Base-by-base conservation (phyloP, 805 yeast species). In the Ogataea glucozyma region DNA sequence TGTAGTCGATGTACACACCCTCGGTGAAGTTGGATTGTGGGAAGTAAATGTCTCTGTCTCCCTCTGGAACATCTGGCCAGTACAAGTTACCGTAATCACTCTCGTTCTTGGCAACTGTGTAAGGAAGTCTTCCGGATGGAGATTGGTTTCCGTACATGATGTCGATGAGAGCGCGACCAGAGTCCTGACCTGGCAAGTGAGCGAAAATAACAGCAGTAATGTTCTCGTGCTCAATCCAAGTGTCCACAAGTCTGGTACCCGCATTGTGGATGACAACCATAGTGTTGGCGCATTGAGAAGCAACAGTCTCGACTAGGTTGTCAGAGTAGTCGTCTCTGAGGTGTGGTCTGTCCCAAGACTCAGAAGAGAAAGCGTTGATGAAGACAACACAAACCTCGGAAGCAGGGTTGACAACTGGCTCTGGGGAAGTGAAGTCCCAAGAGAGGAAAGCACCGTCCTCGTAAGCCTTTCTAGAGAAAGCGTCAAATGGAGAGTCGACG, bases 111-210 rank as follows among this genome's bases (percentile, higher is more conserved):
- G 86, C 83, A 48, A 81, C 71, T 4, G 86, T 78, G 54, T 80
- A 79, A 1, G 87, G 85, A 26, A 81, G 65, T 46, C 74, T 70
- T 4, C 86, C 87, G 26, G 83, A 76, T 7, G 86, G 85, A 47
- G 74, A 75, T n/a, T 65, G 68, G 26, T 76, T 81, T 1, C 87
- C 86, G 59, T 76, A 81, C 14, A 81, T 54, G 0, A 79, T 71
- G 30, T 78, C 81, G 2, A 82, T 77, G 19, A 80, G 59, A 1
- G 84, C 83, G 38, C 70, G 66, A 1, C 85, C 87, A 30, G 71
- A 69, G 54, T 65, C 71, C 49, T 71, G 75, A 12, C 57, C 57
- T 14, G 52, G 51, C 7, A 51, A 32, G 17, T 48, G 51, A 20
- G 80, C 62, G 52, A 66, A 77, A 11, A 81, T 43, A 2, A 80